Percentiles rank a stretch among this genome's conserved stretches.
These are phyloP conservation scores for Amauroascus verrucosus DNA, from an alignment of 2,329 filamentous ascomycete genomes.

Conservation along the genomic window DNA sequence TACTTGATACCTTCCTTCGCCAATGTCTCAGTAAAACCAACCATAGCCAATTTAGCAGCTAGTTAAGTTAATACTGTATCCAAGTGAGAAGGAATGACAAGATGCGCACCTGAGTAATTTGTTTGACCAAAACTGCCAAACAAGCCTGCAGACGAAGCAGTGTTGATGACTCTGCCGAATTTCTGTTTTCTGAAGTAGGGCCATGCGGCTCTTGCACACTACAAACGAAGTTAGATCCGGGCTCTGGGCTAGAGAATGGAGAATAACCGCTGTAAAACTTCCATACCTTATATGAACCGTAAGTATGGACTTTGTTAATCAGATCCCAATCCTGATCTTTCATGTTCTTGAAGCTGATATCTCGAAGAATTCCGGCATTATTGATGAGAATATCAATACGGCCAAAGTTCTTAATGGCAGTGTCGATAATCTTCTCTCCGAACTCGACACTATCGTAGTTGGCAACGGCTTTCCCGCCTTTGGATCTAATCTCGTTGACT, in stretches of 20 bases:
- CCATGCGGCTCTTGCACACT: conserved; percentile 86
- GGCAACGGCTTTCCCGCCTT: conserved; percentile 88
- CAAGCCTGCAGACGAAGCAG: conserved; percentile 85
- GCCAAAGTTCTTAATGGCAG: conserved; percentile 41
- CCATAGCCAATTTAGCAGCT: conserved; percentile 88
- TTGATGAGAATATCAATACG: conserved; percentile 93
- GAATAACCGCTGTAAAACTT: not conserved
- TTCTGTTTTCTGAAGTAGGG: conserved; percentile 98
- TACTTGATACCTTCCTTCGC: conserved; percentile 97
- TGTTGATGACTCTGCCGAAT: conserved; percentile 94
- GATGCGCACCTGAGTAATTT: conserved; percentile 68
- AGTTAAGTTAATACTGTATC: conserved; percentile 22
- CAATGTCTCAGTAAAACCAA: conserved; percentile 94
- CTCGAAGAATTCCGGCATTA: conserved; percentile 91
- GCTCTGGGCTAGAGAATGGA: not conserved
- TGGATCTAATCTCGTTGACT: conserved; percentile 51
- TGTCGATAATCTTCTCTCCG: conserved; percentile 83
- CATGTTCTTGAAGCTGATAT: conserved; percentile 98
- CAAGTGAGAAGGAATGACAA: not conserved
- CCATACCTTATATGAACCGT: conserved; percentile 72
- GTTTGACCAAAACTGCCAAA: conserved; percentile 93
- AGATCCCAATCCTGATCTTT: conserved; percentile 95
- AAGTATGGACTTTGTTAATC: conserved; percentile 84
- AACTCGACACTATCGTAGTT: conserved; percentile 83
- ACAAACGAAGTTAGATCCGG: conserved; percentile 4